Evolutionary conservation across 768 basidiomycete genomes (phyloP), one percentile per base, ranked within the genome.

Genomic region (Leccinum arenicola): DNA sequence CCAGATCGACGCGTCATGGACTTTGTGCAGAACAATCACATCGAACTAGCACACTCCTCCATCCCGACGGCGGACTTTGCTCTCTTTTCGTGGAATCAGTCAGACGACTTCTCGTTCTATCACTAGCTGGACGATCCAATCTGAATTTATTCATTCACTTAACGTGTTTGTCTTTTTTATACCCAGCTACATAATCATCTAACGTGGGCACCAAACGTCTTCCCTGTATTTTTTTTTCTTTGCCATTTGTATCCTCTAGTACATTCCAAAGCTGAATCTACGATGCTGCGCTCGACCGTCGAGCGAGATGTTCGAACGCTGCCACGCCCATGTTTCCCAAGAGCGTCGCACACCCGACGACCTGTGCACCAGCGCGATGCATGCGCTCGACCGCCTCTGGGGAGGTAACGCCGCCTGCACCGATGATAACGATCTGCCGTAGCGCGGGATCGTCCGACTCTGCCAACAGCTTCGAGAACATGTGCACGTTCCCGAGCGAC

Each of bases 381-480:
- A 94, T 94, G 56, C 93, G 78, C 54, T 74, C 70, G 12, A 79
- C 84, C 2, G 84, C 86, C 21, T 75, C 86, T 6, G 76, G 73
- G 21, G 82, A 81, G 2, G 82, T 86, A 17, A 93, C 90, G 6
- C 93, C 93, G 1, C 93, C 93, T n/a, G 88, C 87, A 2, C 92
- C 93, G 50, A 95, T 82, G 56, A 94, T 76, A 52, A 76, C 75
- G 56, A 93, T 81, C 3, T 74, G 65, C 29, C 70, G 70, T 40
- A 91, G 64, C 0, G 76, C 77, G 3, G 70, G 62, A 59, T 78
- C 77, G 52, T 64, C 56, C 27, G 76, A 76, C 36, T 74, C 70
- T 17, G 71, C 69, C 52, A 93, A 74, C 48, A 91, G 69, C 43
- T 72, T 73, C 14, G 79, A 69, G 68, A 93, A 87, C 17, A 82